Conservation (phyloP, 192 early-diverging fungal species). For the Thamnidium elegans region DNA sequence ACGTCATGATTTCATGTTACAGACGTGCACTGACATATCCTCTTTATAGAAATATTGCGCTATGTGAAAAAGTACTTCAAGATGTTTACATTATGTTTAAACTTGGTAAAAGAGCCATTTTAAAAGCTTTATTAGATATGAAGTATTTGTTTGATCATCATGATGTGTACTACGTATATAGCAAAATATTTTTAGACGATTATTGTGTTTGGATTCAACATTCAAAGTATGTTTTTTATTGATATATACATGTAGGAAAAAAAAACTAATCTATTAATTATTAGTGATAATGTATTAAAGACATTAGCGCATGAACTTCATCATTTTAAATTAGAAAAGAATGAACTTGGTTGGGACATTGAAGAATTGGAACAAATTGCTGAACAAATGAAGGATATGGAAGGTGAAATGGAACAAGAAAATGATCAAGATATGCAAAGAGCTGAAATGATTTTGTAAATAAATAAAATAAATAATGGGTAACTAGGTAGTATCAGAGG, state of each 20-base stretch:
- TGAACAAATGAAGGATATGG: constrained; percentile 18
- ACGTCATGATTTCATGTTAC: constrained; percentile 59
- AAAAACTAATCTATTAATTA: not conserved
- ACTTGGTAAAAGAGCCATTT: constrained; percentile 75
- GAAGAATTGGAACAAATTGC: constrained; percentile 67
- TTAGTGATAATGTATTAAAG: constrained; percentile 68
- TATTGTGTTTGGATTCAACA: constrained; percentile 95
- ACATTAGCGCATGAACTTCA: constrained; percentile 82
- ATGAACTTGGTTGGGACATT: constrained; percentile 73
- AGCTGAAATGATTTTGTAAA: constrained; percentile 1
- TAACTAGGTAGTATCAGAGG: not conserved
- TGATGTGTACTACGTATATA: constrained; percentile 85
- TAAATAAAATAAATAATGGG: not conserved
- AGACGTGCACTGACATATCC: constrained; percentile 88
- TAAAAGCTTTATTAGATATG: constrained; percentile 77
- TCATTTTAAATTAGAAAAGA: constrained; percentile 63
- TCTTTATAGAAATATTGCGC: constrained; percentile 74
- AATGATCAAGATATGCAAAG: constrained; percentile 5
- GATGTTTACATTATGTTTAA: constrained; percentile 83
- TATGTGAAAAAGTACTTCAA: constrained; percentile 68
- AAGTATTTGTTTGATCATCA: constrained; percentile 81
- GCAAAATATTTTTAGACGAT: constrained; percentile 87
- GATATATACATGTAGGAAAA: not conserved
- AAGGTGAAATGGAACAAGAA: constrained; percentile 4
- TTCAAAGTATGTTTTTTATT: constrained; percentile 46